Base-by-base conservation (phyloP, 352 stramenopile genomes). In the Phytophthora multivora region DNA sequence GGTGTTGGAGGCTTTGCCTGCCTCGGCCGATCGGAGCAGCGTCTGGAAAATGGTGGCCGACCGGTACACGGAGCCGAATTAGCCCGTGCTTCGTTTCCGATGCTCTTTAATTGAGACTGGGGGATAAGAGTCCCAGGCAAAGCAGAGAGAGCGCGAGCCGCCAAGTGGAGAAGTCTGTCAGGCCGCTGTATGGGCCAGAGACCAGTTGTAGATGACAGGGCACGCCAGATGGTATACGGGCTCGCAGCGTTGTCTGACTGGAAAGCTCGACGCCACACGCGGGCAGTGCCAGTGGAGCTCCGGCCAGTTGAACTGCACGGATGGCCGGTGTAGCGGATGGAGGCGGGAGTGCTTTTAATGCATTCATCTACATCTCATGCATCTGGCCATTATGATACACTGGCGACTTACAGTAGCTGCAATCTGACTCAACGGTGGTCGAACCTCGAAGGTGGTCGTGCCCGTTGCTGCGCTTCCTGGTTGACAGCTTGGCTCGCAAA, bases 401-500 rank as follows among this genome's bases (percentile, higher is more conserved):
- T 51, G 18, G 11, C 13, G 23, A 26, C 18, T 28, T 12, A 33
- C 28, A 33, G 8, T 33, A 11, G 4, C 35, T 33, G 23, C 45
- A 4, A 9, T 43, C 38, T 58, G 43, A 28, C 33, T 56, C 31
- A 16, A 40, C 18, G 50, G 59, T 66, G 59, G 59, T 66, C 50
- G 59, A 61, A 38, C 15, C 53, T 13, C 5, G 2, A 39, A 39
- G 12, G 33, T 39, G 33, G 33, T 40, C 35, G 42, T 56, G 59
- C 35, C 59, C 15, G 51, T 62, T 56, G 41, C 51, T 67, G 19
- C 35, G 15, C 47, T 70, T 70, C 62, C 62, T 50, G 31, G 23
- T 19, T 61, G 62, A 66, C 62, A 70, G 62, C 57, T 70, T 70
- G 62, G 26, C 43, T 66, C 35, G 31, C 61, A 58, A 51, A 52